These are phyloP conservation scores for Lichtheimia hyalospora DNA, from an alignment of 371 early-diverging fungal genomes.

Conservation along the genomic window DNA sequence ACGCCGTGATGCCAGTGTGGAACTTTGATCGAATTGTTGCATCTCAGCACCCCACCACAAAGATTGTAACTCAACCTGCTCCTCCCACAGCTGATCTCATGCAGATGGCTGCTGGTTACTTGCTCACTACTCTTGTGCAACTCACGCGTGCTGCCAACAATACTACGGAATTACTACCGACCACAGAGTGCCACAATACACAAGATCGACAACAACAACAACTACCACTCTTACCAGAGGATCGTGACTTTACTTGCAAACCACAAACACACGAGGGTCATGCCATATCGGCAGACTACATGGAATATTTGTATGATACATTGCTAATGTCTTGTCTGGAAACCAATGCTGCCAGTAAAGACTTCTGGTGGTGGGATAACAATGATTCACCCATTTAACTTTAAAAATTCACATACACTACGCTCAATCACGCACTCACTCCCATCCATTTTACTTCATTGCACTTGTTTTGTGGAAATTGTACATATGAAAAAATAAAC, in stretches of 20 bases:
- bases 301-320: slow-evolving; percentile 46
- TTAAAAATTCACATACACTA: neutral
- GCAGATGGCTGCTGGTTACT: slow-evolving; percentile 23
- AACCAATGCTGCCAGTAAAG: slow-evolving; percentile 21
- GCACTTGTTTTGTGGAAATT: neutral
- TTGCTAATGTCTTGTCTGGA: slow-evolving; percentile 42
- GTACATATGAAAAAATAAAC: slow-evolving; percentile 2
- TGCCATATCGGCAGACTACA: slow-evolving; percentile 24
- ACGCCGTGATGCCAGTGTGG: slow-evolving; percentile 51
- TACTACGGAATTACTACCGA: neutral
- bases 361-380: slow-evolving; percentile 44
- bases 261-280: slow-evolving; percentile 4
- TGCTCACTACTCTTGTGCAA: slow-evolving; percentile 29
- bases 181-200: neutral
- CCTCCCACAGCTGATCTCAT: slow-evolving; percentile 3
- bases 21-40: slow-evolving; percentile 37
- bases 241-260: slow-evolving; percentile 32
- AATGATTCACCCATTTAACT: neutral
- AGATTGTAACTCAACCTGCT: neutral
- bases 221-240: slow-evolving; percentile 31
- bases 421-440: neutral
- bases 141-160: slow-evolving; percentile 17
- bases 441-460: neutral
- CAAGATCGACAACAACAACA: neutral
- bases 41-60: slow-evolving; percentile 7